Conservation (phyloP, 2,329 filamentous ascomycete genomes). For the Aspergillus arachidicola region DNA sequence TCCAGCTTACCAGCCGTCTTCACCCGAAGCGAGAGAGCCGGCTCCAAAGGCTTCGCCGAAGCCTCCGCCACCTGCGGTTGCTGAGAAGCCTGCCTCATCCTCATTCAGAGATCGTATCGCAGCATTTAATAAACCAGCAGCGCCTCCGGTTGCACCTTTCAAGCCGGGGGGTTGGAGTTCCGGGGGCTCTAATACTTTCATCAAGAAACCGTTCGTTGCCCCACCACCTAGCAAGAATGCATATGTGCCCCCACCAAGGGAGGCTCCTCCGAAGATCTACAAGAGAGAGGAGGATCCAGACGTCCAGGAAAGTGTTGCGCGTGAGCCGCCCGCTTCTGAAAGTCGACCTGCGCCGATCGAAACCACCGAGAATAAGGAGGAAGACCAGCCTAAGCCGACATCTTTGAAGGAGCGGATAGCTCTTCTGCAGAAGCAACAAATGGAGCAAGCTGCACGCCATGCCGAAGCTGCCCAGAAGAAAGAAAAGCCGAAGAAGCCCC, state of each 20-base stretch:
- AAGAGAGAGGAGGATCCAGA: conserved; percentile 81
- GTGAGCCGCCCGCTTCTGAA: conserved; percentile 39
- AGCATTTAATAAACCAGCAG: conserved; percentile 89
- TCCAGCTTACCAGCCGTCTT: conserved; percentile 34
- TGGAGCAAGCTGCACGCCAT: conserved; percentile 82
- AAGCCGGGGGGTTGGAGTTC: conserved; percentile 69
- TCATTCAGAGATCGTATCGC: conserved; percentile 96
- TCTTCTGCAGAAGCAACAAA: conserved; percentile 87
- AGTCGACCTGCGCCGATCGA: conserved; percentile 38
- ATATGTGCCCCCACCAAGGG: conserved; percentile 75
- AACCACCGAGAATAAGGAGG: conserved; percentile 57
- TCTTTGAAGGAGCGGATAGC: conserved; percentile 96
- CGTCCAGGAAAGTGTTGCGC: conserved; percentile 34
- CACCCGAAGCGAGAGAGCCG: conserved; percentile 37
- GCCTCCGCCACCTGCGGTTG: conserved; percentile 65
- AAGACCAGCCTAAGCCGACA: conserved; percentile 86
- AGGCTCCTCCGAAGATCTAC: conserved; percentile 76
- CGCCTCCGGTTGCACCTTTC: conserved; percentile 85
- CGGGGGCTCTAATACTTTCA: conserved; percentile 67
- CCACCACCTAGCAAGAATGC: conserved; percentile 91
- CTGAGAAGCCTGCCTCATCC: conserved; percentile 72
- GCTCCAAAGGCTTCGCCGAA: conserved; percentile 51
- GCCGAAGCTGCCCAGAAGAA: conserved; percentile 78
- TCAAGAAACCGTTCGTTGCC: conserved; percentile 96
- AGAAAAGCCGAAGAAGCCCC: conserved; percentile 77